Conservation (phyloP, 768 basidiomycete species). For the Tephrocybe sp. region DNA sequence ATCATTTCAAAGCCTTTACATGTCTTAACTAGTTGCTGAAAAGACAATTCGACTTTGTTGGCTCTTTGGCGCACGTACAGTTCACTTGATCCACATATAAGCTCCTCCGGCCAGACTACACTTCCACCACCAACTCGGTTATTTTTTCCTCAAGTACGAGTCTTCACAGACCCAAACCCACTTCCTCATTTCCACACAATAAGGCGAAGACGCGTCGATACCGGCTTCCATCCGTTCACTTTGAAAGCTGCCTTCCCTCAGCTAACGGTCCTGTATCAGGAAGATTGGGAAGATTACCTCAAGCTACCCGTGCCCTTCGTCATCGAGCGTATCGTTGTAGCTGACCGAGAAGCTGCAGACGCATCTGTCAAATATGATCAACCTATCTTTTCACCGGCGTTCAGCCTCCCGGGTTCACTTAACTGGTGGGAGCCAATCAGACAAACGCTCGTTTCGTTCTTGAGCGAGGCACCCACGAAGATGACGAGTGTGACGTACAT, state of each 20-base stretch:
- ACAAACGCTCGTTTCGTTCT: constrained; percentile 37
- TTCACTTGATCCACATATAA: constrained; percentile 49
- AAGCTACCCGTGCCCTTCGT: constrained; percentile 68
- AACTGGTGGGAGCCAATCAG: constrained; percentile 72
- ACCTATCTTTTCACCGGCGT: constrained; percentile 41
- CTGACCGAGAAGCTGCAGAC: constrained; percentile 69
- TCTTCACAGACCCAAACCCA: constrained; percentile 48
- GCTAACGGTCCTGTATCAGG: constrained; percentile 60
- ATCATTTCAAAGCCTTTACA: neutral
- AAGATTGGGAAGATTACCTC: constrained; percentile 78
- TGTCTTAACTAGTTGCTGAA: constrained; percentile 3
- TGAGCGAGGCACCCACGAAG: constrained; percentile 30
- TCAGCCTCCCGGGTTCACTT: constrained; percentile 41
- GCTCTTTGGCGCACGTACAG: constrained; percentile 78
- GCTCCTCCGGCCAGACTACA: constrained; percentile 40
- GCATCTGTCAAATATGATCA: constrained; percentile 24
- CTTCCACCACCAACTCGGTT: constrained; percentile 71
- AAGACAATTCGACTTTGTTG: constrained; percentile 70
- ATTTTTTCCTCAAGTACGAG: constrained; percentile 67
- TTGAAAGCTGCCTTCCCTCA: constrained; percentile 73
- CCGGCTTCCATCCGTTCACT: constrained; percentile 71
- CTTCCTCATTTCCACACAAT: constrained; percentile 32
- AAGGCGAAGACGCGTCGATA: constrained; percentile 46
- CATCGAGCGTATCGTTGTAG: constrained; percentile 73
- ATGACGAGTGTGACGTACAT: constrained; percentile 65